Conservation (phyloP, 257 asterid genomes). For the Primulina tabacum region DNA sequence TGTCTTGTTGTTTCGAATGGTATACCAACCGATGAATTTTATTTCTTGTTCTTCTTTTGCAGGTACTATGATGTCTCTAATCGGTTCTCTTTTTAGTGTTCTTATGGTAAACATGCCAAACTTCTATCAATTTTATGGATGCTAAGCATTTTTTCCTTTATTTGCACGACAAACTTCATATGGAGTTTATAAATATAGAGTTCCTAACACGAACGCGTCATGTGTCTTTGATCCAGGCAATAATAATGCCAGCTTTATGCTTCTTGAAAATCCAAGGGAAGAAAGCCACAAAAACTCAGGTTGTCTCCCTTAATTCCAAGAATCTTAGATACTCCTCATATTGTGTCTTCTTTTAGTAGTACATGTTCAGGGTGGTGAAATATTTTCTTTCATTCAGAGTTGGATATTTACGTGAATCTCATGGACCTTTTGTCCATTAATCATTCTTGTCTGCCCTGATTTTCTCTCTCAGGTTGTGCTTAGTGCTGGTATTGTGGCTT, state of each 20-base stretch:
- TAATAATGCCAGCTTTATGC: constrained; percentile 61
- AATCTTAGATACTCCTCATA: constrained; percentile 21
- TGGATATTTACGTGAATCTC: background rate
- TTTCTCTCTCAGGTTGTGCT: background rate
- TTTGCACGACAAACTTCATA: background rate
- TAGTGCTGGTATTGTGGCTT: constrained; percentile 12
- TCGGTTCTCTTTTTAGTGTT: constrained; percentile 75
- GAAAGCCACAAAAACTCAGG: constrained; percentile 65
- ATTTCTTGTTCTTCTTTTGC: constrained; percentile 22
- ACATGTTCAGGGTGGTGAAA: no score
- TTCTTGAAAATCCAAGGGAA: constrained; percentile 59
- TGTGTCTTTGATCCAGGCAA: constrained; percentile 16
- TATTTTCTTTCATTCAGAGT: no score
- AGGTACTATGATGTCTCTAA: constrained; percentile 85
- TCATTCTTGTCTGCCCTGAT: no score
- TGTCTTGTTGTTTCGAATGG: background rate
- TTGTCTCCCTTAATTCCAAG: constrained; percentile 43
- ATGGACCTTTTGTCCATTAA: background rate
- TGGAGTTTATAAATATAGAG: background rate
- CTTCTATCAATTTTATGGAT: background rate
- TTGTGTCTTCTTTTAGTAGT: no score
- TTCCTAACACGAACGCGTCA: background rate
- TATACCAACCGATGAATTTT: background rate
- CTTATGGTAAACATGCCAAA: constrained; percentile 60
- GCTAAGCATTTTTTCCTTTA: background rate